A percentile compares a stretch with the other conserved stretches of the same genome.
Conservation (phyloP, 2,329 filamentous ascomycete species). For the Fusarium pseudograminearum region DNA sequence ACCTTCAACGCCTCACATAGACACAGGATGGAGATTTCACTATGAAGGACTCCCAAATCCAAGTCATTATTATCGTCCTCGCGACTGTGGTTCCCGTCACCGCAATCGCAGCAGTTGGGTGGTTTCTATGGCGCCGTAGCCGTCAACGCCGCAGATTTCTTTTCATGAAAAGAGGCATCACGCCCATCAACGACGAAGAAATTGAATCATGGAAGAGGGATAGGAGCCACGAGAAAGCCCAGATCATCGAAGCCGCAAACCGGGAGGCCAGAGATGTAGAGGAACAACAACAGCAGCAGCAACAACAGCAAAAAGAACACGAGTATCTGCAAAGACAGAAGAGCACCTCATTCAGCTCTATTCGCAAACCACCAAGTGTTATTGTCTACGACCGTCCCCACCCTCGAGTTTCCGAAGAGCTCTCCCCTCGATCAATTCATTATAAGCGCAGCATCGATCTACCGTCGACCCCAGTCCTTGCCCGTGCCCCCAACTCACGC, state of each 20-base stretch:
- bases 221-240: conserved; percentile 50
- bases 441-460: conserved; percentile 60
- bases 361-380: conserved; percentile 63
- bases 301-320: conserved; percentile 23
- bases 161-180: conserved; percentile 66
- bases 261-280: conserved; percentile 17
- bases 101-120: conserved; percentile 50
- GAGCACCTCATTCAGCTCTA: conserved; percentile 50
- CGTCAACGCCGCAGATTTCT: conserved; percentile 52
- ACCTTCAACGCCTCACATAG: conserved; percentile 8
- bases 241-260: conserved; percentile 35
- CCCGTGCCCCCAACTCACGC: conserved; percentile 71
- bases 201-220: conserved; percentile 72
- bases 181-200: conserved; percentile 73
- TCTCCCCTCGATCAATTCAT: conserved; percentile 48
- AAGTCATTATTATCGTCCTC: conserved; percentile 63
- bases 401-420: conserved; percentile 47
- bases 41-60: conserved; percentile 50
- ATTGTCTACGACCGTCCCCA: conserved; percentile 63
- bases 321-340: conserved; percentile 47
- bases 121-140: conserved; percentile 56
- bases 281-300: conserved; percentile 3
- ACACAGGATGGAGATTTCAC: conserved; percentile 42
- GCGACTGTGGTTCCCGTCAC: conserved; percentile 63
- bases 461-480: conserved; percentile 64